Conservation (phyloP, 257 asterid species). For the Solanum dulcamara region DNA sequence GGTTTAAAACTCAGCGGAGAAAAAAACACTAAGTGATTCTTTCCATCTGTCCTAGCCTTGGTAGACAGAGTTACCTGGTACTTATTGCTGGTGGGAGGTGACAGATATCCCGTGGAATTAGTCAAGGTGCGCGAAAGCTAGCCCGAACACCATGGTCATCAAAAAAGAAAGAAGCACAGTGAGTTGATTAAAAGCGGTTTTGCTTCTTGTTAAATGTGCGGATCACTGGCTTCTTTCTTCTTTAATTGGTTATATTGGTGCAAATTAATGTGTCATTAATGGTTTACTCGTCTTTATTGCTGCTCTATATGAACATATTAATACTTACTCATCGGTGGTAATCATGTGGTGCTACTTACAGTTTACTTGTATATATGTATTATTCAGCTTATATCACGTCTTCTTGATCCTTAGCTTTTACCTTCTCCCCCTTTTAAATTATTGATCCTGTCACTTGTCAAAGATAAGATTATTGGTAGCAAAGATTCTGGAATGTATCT, state of each 20-base stretch:
- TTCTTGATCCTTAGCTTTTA: background rate
- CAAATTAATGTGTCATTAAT: background rate
- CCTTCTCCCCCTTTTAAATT: background rate
- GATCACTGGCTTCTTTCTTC: background rate
- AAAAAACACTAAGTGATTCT: too few species aligned
- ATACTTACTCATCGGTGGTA: background rate
- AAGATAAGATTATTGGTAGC: constrained; percentile 16
- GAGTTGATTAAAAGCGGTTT: background rate
- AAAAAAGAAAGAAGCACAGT: too few species aligned
- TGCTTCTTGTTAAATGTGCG: background rate
- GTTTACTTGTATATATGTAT: background rate
- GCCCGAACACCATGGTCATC: too few species aligned
- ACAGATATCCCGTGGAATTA: too few species aligned
- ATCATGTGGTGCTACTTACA: background rate
- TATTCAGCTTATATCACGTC: background rate
- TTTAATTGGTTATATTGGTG: background rate
- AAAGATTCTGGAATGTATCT: constrained; percentile 40
- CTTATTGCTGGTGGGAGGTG: too few species aligned
- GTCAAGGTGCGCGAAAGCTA: too few species aligned
- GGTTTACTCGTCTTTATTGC: background rate
- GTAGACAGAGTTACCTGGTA: too few species aligned
- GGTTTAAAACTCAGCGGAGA: too few species aligned
- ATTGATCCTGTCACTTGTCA: background rate
- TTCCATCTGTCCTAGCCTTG: too few species aligned
- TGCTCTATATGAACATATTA: background rate